Percentiles rank a stretch among this genome's conserved stretches.
Conservation (phyloP, 2,329 filamentous ascomycete genomes). For the Endocalyx cinctus region DNA sequence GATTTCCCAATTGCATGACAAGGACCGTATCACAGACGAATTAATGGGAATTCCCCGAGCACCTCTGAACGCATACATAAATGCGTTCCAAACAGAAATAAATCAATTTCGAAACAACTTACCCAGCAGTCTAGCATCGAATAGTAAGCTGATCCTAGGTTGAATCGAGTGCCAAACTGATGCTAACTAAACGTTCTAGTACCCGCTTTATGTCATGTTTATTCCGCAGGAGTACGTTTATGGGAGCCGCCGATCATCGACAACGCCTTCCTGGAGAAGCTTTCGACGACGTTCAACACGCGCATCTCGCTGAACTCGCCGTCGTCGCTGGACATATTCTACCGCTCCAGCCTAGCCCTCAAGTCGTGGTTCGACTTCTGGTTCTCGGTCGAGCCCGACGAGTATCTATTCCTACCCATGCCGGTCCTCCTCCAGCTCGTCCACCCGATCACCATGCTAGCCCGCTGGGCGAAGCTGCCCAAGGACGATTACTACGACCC, state of each 20-base stretch:
- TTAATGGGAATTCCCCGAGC: slow-evolving; percentile 32
- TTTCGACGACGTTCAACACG: slow-evolving; percentile 38
- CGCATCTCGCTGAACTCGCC: slow-evolving; percentile 30
- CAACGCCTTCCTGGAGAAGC: slow-evolving; percentile 33
- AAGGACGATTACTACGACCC: slow-evolving; percentile 24
- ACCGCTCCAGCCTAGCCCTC: slow-evolving; percentile 42
- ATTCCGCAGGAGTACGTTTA: slow-evolving; percentile 37
- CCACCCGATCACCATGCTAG: slow-evolving; percentile 46
- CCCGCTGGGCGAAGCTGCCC: slow-evolving; percentile 45
- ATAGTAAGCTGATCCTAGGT: slow-evolving; percentile 29
- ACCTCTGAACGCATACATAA: slow-evolving; percentile 39
- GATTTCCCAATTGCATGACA: slow-evolving; percentile 37
- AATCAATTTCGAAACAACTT: slow-evolving; percentile 35
- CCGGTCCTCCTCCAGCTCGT: slow-evolving; percentile 41
- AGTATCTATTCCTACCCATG: slow-evolving; percentile 44
- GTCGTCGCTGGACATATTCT: slow-evolving; percentile 45
- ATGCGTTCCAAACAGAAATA: slow-evolving; percentile 42
- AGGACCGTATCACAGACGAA: slow-evolving; percentile 29
- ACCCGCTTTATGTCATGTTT: slow-evolving; percentile 35
- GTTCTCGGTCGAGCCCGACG: slow-evolving; percentile 36
- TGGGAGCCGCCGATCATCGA: slow-evolving; percentile 45
- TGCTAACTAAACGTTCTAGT: no score
- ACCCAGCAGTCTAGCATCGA: slow-evolving; percentile 28
- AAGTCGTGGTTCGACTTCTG: slow-evolving; percentile 46
- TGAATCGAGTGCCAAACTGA: background rate